Percentiles rank a stretch among this genome's conserved stretches.
Conservation (phyloP, 768 basidiomycete species). For the Rhizopogon vinicolor region DNA sequence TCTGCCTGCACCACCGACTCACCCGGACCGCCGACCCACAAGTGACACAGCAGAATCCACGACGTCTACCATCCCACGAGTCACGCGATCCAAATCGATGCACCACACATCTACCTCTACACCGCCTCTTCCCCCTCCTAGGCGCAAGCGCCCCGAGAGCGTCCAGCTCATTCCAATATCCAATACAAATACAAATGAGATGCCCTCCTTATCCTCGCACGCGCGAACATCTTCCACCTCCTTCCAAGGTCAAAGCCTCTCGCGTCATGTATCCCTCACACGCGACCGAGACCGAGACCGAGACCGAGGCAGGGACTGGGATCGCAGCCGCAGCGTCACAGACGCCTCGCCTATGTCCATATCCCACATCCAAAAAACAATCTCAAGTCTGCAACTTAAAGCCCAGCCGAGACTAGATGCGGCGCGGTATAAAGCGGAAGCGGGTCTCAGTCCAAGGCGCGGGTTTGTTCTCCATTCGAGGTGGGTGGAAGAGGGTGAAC, state of each 20-base stretch:
- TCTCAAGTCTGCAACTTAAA: constrained; percentile 32
- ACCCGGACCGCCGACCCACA: constrained; percentile 47
- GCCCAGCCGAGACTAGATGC: constrained; percentile 55
- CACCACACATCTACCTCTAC: constrained; percentile 38
- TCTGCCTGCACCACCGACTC: constrained; percentile 42
- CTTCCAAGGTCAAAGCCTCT: constrained; percentile 21
- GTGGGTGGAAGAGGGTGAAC: constrained; percentile 31
- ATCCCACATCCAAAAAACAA: constrained; percentile 39
- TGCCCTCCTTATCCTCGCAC: constrained; percentile 8
- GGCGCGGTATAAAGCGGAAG: constrained; percentile 69
- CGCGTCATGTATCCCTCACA: constrained; percentile 37
- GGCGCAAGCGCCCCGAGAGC: constrained; percentile 59
- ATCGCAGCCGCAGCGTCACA: constrained; percentile 7
- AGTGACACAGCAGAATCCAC: constrained; percentile 19
- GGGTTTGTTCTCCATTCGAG: constrained; percentile 46
- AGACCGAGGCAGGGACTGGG: background rate
- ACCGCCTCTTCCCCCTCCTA: constrained; percentile 38
- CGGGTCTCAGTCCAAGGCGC: constrained; percentile 48
- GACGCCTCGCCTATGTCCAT: constrained; percentile 32
- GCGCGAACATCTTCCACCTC: constrained; percentile 15
- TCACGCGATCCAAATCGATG: constrained; percentile 52
- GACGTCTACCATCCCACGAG: constrained; percentile 29
- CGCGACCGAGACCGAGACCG: constrained; percentile 4
- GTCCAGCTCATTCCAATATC: constrained; percentile 39
- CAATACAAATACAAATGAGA: constrained; percentile 4